Base-by-base conservation (phyloP, 108 stramenopile genomes). In the Skeletonema grethae region DNA sequence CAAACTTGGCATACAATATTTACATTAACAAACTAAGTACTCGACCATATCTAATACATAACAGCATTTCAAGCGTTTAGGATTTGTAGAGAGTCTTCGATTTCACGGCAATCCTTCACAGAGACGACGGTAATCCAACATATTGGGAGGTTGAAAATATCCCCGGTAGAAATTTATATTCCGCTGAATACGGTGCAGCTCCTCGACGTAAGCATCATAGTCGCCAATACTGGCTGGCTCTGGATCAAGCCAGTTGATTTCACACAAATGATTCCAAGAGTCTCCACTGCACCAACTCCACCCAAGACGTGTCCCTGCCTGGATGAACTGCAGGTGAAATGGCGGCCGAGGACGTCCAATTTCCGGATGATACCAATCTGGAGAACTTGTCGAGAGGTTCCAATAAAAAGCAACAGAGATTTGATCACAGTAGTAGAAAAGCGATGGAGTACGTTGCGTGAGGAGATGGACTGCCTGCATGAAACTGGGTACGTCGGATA, bases 161-260 rank as follows among this genome's bases (percentile, higher is more conserved):
- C 59, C 59, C 31, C 35, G n/a, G 59, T 60, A 60, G 13, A 60
- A 25, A n/a, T 60, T 8, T 7, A 5, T 6, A 1, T 5, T n/a
- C 4, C 36, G 1, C 5, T 60, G 3, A 5, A 60, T 32, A n/a
- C 18, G 13, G 1, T 31, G 13, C 15, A 60, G 13, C 6, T 34
- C 59, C 16, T 60, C 36, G 1, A 34, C 7, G 7, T 60, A 60
- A n/a, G n/a, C 59, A 4, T 31, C 59, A 30, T 60, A 60, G 5
- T 60, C 59, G 2, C 0, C 13, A 16, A 15, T 60, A 15, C 4
- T 34, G 6, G 5, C 7, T n/a, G 59, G 59, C 59, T 31, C 59
- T 34, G 59, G 36, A 31, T 60, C 59, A 1, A 60, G 36, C 59
- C 59, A 60, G 18, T 60, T 60, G 24, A 60, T 28, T 31, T 60